Base-by-base conservation (phyloP, 2,329 filamentous ascomycete species). In the Anthostomella pinea region DNA sequence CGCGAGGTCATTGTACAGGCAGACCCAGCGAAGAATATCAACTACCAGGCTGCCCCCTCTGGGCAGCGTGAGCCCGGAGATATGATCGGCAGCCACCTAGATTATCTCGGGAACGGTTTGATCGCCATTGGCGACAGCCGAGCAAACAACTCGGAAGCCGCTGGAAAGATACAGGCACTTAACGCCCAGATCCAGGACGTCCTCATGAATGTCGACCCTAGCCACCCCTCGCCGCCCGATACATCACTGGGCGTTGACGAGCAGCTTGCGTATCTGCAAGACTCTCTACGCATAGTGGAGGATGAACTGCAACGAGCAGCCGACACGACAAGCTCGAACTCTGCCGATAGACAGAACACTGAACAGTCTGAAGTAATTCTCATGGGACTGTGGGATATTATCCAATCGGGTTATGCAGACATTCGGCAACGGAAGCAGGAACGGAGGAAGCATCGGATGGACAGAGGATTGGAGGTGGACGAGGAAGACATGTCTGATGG, bases 41-140 rank as follows among this genome's bases (percentile, higher is more conserved):
- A 64, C 27, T 78, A 73, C 44, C 53, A 59, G 7, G 54, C 63
- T 6, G 69, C 72, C 1, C 70, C 73, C 0, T 48, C 59, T 11
- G 58, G 54, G 9, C 58, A 58, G 42, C 49, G 54, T 13, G 66
- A 71, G 33, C 61, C 73, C 10, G 69, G 68, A 6, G 67, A 70
- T 13, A 63, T 70, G 38, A 59, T 83, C 15, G 60, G 61, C 18
- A 66, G 56, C 24, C 83, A 90, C 53, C 62, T 93, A 14, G 77
- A 83, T 25, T 90, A 88, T 52, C 68, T 94, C 3, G 80, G 85
- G 40, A 75, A 76, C 49, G 78, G 79, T 1, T 64, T 93, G 20
- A 66, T 70, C 19, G 71, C 73, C 7, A 74, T 90, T 8, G 69
- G 72, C 23, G 69, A 75, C 11, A 80, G 48, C 75, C 81, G 51